A percentile compares a stretch with the other conserved stretches of the same genome.
These are phyloP conservation scores for Teunomyces panamensis DNA, from an alignment of 805 yeast genomes.

Conservation along the genomic window DNA sequence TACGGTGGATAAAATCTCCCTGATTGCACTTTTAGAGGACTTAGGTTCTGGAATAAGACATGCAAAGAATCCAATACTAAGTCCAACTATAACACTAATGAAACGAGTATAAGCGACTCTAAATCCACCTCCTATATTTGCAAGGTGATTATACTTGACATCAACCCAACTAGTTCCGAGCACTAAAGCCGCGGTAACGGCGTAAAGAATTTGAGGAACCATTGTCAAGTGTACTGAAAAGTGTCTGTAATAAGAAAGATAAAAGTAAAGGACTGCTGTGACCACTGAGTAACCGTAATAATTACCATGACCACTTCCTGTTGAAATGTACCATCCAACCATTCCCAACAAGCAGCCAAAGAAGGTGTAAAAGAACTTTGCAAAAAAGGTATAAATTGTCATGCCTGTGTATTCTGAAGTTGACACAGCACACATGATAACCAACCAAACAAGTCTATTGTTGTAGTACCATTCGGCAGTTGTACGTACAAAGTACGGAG, in stretches of 20 bases:
- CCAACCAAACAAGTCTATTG: slow-evolving; percentile 28
- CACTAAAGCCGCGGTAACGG: slow-evolving; percentile 27
- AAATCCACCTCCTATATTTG: slow-evolving; percentile 28
- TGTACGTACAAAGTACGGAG: slow-evolving; percentile 24
- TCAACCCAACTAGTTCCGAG: slow-evolving; percentile 35
- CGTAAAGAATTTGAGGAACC: slow-evolving; percentile 25
- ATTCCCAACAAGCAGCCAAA: slow-evolving; percentile 28
- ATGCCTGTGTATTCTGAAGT: slow-evolving; percentile 30
- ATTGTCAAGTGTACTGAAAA: slow-evolving; percentile 26
- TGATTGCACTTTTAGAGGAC: slow-evolving; percentile 25
- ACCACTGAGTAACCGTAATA: slow-evolving; percentile 31
- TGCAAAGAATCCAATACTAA: slow-evolving; percentile 28
- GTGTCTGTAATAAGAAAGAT: slow-evolving; percentile 25
- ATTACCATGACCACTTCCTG: slow-evolving; percentile 21
- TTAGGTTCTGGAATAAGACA: slow-evolving; percentile 28
- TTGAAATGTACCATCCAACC: slow-evolving; percentile 34
- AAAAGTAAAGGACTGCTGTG: slow-evolving; percentile 21
- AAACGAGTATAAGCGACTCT: slow-evolving; percentile 26
- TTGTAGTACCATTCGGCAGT: slow-evolving; percentile 28
- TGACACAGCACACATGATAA: slow-evolving; percentile 29
- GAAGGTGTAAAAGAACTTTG: slow-evolving; percentile 24
- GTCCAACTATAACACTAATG: slow-evolving; percentile 27
- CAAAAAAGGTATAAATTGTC: slow-evolving; percentile 22
- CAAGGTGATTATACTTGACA: slow-evolving; percentile 12
- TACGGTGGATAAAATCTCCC: slow-evolving; percentile 20